phyloP scores from a whole-genome alignment of 306 rosid species.

The Rubus parviflorus region DNA sequence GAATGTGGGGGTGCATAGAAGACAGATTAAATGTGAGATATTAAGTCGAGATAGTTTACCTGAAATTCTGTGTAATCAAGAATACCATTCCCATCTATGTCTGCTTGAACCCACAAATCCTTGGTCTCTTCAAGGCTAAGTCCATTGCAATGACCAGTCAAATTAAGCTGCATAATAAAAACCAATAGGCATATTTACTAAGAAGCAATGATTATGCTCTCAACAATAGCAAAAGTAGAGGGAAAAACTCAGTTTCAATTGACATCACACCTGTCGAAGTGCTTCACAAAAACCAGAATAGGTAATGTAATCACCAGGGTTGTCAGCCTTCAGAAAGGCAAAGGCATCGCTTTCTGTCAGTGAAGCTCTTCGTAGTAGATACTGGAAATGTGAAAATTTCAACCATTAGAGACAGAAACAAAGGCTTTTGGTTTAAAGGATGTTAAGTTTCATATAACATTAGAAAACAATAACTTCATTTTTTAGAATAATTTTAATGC shows the following conservation, averaged over 20 bases:
- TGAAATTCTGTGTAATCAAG: slow-evolving; percentile 62
- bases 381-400: slow-evolving; percentile 48
- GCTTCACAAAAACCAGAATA: slow-evolving; percentile 74
- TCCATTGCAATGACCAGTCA: slow-evolving; percentile 68
- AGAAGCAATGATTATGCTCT: background rate
- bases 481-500: background rate
- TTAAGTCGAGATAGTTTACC: slow-evolving; percentile 41
- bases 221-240: background rate
- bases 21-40: background rate
- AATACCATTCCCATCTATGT: slow-evolving; percentile 58
- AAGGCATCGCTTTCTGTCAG: slow-evolving; percentile 67
- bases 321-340: slow-evolving; percentile 67
- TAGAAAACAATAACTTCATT: background rate
- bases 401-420: slow-evolving; percentile 21
- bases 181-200: background rate
- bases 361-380: slow-evolving; percentile 57
- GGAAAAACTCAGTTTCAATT: background rate
- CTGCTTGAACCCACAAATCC: slow-evolving; percentile 74
- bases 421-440: background rate
- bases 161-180: slow-evolving; percentile 54
- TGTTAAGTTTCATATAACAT: background rate
- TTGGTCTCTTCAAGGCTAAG: slow-evolving; percentile 59
- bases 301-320: slow-evolving; percentile 56
- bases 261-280: slow-evolving; percentile 52
- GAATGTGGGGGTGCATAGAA: background rate